Base-by-base conservation (phyloP, 768 basidiomycete genomes). In the Suillus sp. region DNA sequence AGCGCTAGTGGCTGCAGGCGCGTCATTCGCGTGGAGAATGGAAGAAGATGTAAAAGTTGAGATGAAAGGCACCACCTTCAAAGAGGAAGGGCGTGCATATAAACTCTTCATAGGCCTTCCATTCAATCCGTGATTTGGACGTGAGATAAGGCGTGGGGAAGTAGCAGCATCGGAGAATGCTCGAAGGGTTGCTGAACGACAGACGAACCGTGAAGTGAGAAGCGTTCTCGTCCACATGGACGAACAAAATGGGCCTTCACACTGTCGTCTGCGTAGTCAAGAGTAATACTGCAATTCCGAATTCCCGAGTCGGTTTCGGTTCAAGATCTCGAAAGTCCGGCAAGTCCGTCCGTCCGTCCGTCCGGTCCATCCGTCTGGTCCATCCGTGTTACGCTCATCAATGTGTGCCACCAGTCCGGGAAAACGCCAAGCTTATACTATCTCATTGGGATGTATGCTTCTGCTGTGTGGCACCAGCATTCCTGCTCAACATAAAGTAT, bases 171-270 rank as follows among this genome's bases (percentile, higher is more conserved):
- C 58, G 4, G 63, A 54, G n/a, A 61, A 34, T 25, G 53, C 60
- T 61, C 62, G 63, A 60, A 66, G 55, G 20, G 68, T n/a, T n/a
- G 56, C 67, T 34, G 67, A 59, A n/a, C 71, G 75, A 65, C 74
- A 65, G 20, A 48, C 53, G 9, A 58, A 54, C 22, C 64, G 64
- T 22, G 57, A 55, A 37, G 50, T 27, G 50, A 54, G 70, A 30
- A 53, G 69, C 47, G 63, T 65, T 43, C 65, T 55, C 25, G 50
- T 64, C 65, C 72, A 65, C 75, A 76, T 75, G 62, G 60, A 62
- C 55, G 27, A 56, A 30, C 40, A n/a, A n/a, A 59, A 38, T 30
- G 30, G 13, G 10, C 55, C 55, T 56, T 56, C 25, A 56, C 55
- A 25, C 9, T 38, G 55, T 18, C 35, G 35, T 25, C 22, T 16